These are phyloP conservation scores for Exophiala oligosperma DNA, from an alignment of 2,329 filamentous ascomycete genomes.

Conservation along the genomic window DNA sequence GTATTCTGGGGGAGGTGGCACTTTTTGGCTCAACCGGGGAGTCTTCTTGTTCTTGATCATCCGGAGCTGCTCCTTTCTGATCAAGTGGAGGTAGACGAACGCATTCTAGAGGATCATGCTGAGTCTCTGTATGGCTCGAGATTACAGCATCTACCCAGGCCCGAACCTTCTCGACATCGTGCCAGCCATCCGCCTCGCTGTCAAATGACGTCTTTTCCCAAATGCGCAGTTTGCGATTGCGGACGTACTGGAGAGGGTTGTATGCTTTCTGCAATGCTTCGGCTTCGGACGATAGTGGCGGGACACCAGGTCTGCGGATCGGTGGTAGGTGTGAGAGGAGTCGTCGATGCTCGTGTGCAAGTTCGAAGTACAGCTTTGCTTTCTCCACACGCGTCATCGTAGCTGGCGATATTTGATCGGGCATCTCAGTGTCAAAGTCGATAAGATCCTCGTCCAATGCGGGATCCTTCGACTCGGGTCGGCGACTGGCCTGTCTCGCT, in stretches of 20 bases:
- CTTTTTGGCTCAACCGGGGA: conserved; percentile 28
- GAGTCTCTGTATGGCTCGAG: conserved; percentile 46
- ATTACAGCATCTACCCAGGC: conserved; percentile 75
- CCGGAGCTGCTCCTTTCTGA: conserved; percentile 14
- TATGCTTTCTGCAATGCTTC: conserved; percentile 60
- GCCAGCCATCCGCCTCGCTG: conserved; percentile 73
- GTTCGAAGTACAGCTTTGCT: conserved; percentile 80
- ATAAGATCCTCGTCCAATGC: conserved; percentile 28
- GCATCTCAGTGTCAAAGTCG: conserved; percentile 36
- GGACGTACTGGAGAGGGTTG: conserved; percentile 88
- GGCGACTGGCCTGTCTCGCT: not conserved
- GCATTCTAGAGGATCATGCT: conserved; percentile 47
- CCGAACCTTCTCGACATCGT: conserved; percentile 68
- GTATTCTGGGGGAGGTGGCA: conserved; percentile 37
- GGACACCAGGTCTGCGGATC: conserved; percentile 42
- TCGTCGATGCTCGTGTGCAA: conserved; percentile 80
- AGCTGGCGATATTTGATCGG: conserved; percentile 66
- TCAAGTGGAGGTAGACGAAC: conserved; percentile 45
- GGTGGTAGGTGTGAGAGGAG: conserved; percentile 78
- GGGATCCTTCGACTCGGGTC: conserved; percentile 13
- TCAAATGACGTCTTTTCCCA: conserved; percentile 75
- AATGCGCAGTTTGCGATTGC: conserved; percentile 82
- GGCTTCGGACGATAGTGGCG: conserved; percentile 28
- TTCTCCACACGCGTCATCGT: conserved; percentile 81
- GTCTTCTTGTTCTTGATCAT: conserved; percentile 31